phyloP scores from a whole-genome alignment of 306 rosid genomes.

The Acacia crassicarpa region DNA sequence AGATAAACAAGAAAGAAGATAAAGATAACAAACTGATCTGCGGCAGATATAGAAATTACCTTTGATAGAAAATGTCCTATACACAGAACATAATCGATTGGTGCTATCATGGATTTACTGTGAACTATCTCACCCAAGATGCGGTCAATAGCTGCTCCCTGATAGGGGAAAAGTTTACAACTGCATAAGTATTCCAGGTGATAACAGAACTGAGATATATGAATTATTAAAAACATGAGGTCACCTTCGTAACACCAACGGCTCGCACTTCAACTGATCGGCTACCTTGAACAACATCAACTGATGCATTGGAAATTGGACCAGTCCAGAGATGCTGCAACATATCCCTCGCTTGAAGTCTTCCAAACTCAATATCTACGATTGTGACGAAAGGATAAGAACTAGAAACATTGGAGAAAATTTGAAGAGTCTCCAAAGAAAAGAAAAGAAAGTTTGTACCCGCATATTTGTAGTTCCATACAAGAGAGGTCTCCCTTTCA shows the following conservation, averaged over 20 bases:
- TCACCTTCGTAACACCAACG: constrained; percentile 92
- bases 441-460: constrained; percentile 42
- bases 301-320: constrained; percentile 91
- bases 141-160: constrained; percentile 99
- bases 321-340: constrained; percentile 98
- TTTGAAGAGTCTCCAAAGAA: neutral
- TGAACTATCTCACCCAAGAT: constrained; percentile 95
- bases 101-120: constrained; percentile 85
- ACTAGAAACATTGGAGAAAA: constrained; percentile 25
- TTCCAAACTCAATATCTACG: constrained; percentile 87
- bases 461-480: constrained; percentile 95
- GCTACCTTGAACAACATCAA: constrained; percentile 97
- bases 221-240: constrained; percentile 13
- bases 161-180: constrained; percentile 18
- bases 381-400: constrained; percentile 25
- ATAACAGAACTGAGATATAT: neutral
- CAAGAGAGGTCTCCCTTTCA: constrained; percentile 81
- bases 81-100: constrained; percentile 89
- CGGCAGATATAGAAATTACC: constrained; percentile 46
- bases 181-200: constrained; percentile 14
- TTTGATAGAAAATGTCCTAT: constrained; percentile 93
- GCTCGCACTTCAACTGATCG: constrained; percentile 96
- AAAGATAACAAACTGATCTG: neutral
- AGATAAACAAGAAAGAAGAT: constrained; percentile 12
- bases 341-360: constrained; percentile 95